A percentile compares a stretch with the other conserved stretches of the same genome.
Conservation (phyloP, 2,329 filamentous ascomycete species). For the Fusarium sp. region DNA sequence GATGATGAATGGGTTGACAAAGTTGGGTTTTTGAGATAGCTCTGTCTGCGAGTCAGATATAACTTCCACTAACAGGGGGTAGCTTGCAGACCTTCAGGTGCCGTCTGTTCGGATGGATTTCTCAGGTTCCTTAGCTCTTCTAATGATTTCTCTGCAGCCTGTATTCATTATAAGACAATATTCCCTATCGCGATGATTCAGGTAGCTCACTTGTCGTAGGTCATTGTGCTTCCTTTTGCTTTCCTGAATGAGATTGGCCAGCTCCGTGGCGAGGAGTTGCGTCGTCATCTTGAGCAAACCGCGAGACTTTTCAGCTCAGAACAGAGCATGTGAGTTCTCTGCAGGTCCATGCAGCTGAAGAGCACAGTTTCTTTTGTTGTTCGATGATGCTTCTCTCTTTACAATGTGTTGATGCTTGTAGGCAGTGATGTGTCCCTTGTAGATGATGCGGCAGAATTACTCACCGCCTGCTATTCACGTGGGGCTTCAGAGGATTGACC, state of each 20-base stretch:
- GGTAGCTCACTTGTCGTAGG: constrained; percentile 75
- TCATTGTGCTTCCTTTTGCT: constrained; percentile 95
- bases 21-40: constrained; percentile 81
- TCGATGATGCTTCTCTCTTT: constrained; percentile 30
- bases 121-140: constrained; percentile 78
- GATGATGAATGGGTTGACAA: constrained; percentile 93
- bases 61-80: constrained; percentile 18
- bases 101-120: constrained; percentile 51
- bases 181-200: not conserved
- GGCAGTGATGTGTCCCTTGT: constrained; percentile 47
- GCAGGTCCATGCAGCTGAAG: constrained; percentile 44
- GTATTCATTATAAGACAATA: constrained; percentile 7
- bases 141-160: constrained; percentile 94
- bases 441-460: constrained; percentile 46
- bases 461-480: constrained; percentile 46
- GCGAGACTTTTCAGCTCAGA: constrained; percentile 38
- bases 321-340: constrained; percentile 36
- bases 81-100: constrained; percentile 50
- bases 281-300: constrained; percentile 77
- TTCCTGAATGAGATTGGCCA: constrained; percentile 92
- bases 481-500: constrained; percentile 15
- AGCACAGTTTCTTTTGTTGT: constrained; percentile 16
- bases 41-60: constrained; percentile 64
- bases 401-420: constrained; percentile 30
- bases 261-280: constrained; percentile 87